These are phyloP conservation scores for Neurospora sp. DNA, from an alignment of 495 filamentous ascomycete genomes.

Conservation along the genomic window DNA sequence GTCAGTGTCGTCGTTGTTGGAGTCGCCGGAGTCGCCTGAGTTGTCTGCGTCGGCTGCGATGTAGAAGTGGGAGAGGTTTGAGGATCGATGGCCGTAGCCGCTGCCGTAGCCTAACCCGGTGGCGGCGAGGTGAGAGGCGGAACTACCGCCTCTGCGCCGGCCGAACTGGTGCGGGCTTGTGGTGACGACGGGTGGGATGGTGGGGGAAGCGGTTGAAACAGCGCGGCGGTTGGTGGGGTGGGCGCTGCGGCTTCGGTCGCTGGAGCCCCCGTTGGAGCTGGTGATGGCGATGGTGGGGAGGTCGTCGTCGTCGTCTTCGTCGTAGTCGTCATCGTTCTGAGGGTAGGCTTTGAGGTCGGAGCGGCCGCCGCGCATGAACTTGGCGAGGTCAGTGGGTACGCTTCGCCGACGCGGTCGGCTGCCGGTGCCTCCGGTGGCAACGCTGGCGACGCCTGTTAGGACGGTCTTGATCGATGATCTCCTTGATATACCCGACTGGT, in stretches of 20 bases:
- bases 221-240: background rate
- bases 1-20: background rate
- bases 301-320: slow-evolving; percentile 7
- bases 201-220: background rate
- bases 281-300: background rate
- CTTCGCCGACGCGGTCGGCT: slow-evolving; percentile 1
- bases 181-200: background rate
- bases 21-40: background rate
- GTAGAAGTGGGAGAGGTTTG: background rate
- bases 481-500: background rate
- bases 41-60: background rate
- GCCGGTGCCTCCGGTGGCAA: background rate
- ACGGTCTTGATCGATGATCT: background rate
- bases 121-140: background rate
- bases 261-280: background rate
- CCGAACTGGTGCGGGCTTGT: background rate
- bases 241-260: background rate
- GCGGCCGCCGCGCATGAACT: slow-evolving; percentile 4
- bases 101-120: background rate
- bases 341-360: slow-evolving; percentile 5
- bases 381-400: slow-evolving; percentile 16
- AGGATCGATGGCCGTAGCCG: background rate
- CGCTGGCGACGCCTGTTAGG: background rate
- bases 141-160: background rate
- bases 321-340: slow-evolving; percentile 5